phyloP scores from a whole-genome alignment of 2,329 filamentous ascomycete species.

The Fusarium sp. region DNA sequence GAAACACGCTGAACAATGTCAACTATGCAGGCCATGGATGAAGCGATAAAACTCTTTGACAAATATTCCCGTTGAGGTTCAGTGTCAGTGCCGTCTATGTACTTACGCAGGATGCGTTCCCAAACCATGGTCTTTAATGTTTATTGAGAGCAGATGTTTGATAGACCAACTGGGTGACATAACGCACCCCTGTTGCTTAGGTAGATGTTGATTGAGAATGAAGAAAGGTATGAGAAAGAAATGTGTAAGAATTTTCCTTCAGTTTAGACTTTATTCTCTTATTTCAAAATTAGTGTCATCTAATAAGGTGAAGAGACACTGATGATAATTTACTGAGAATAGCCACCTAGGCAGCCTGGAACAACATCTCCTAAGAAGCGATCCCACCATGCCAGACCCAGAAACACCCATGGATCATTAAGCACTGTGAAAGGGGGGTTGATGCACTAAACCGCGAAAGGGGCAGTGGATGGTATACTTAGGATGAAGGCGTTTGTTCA shows the following conservation, averaged over 20 bases:
- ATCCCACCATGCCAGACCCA: slow-evolving; percentile 85
- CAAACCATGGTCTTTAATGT: too few species aligned
- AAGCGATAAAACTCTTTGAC: too few species aligned
- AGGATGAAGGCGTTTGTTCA: too few species aligned
- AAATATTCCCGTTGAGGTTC: too few species aligned
- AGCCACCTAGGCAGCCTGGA: not conserved
- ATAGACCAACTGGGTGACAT: too few species aligned
- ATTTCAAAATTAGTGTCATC: not conserved
- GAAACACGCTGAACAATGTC: too few species aligned
- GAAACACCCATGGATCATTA: slow-evolving; percentile 94
- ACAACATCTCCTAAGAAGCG: slow-evolving; percentile 79
- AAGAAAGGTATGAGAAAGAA: not conserved
- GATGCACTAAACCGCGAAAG: slow-evolving; percentile 61
- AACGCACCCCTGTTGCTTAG: too few species aligned
- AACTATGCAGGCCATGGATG: too few species aligned
- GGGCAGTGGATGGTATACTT: not conserved
- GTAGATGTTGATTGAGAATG: too few species aligned
- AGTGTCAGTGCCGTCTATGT: too few species aligned
- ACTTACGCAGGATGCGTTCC: too few species aligned
- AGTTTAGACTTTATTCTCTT: not conserved
- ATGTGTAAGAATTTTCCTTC: not conserved
- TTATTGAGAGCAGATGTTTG: too few species aligned
- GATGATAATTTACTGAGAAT: not conserved
- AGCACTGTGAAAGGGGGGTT: slow-evolving; percentile 82
- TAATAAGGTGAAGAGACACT: not conserved